Conservation (phyloP, 1,284 basidiomycete species). For the Boletellus deceptivus region DNA sequence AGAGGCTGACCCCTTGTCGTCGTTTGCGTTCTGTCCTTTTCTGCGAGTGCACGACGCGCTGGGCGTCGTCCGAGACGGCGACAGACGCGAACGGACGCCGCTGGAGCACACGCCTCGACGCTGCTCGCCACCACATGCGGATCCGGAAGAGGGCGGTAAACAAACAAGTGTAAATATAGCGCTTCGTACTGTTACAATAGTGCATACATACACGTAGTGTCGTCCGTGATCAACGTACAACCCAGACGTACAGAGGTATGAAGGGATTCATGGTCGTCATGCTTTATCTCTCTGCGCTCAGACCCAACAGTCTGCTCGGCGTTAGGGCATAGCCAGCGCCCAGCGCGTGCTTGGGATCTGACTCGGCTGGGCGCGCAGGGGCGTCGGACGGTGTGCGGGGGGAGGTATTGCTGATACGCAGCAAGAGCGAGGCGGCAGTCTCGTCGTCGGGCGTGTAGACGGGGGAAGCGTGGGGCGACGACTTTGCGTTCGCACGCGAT, state of each 20-base stretch:
- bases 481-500: slow-evolving; percentile 10
- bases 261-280: too few species aligned
- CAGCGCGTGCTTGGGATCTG: neutral
- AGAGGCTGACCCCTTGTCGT: slow-evolving; percentile 56
- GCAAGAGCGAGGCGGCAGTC: slow-evolving; percentile 60
- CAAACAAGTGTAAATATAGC: slow-evolving; percentile 16
- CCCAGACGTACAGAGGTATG: too few species aligned
- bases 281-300: slow-evolving; percentile 17
- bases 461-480: slow-evolving; percentile 37
- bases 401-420: slow-evolving; percentile 53
- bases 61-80: slow-evolving; percentile 6
- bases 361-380: neutral
- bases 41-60: slow-evolving; percentile 32
- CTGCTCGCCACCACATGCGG: slow-evolving; percentile 20
- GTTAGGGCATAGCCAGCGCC: slow-evolving; percentile 25
- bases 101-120: neutral
- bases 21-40: slow-evolving; percentile 76
- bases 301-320: slow-evolving; percentile 33
- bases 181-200: too few species aligned
- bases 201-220: too few species aligned
- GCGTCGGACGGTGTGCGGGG: neutral
- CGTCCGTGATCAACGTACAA: too few species aligned
- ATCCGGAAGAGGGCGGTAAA: slow-evolving; percentile 5
- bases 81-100: too few species aligned
- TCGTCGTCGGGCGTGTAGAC: slow-evolving; percentile 65